phyloP scores from a whole-genome alignment of 164 flowering plant genomes.

The Malania oleifera region DNA sequence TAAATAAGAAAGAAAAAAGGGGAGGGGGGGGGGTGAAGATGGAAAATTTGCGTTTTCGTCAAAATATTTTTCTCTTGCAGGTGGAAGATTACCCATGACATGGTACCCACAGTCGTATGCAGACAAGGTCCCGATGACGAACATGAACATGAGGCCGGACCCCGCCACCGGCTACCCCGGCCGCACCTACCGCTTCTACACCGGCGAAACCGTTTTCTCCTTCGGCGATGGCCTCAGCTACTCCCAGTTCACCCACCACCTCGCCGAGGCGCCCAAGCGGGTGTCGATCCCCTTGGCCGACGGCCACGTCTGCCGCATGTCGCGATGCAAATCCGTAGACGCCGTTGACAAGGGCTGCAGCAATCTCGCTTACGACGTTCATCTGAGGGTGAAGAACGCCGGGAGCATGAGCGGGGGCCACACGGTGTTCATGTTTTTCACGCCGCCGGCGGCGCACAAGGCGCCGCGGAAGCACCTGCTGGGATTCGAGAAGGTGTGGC shows the following conservation, averaged over 20 bases:
- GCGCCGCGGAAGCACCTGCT: conserved; percentile 80
- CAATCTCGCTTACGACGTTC: conserved; percentile 52
- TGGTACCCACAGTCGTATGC: conserved; percentile 91
- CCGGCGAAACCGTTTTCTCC: conserved; percentile 57
- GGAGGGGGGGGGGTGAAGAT: no score
- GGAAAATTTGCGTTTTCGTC: no score
- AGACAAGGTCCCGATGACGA: conserved; percentile 84
- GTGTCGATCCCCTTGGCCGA: conserved; percentile 61
- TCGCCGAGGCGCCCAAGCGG: conserved; percentile 55
- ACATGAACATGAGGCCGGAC: conserved; percentile 96
- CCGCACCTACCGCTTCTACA: conserved; percentile 84
- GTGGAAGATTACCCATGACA: conserved; percentile 94
- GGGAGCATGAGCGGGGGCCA: conserved; percentile 62
- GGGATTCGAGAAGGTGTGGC: conserved; percentile 69
- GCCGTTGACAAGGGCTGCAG: conserved; percentile 38
- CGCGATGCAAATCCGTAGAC: conserved; percentile 58
- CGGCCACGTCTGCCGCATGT: conserved; percentile 53
- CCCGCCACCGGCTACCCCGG: conserved; percentile 85
- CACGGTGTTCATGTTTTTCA: conserved; percentile 64
- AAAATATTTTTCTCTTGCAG: conserved; percentile 39
- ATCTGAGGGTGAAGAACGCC: conserved; percentile 54
- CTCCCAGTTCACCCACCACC: conserved; percentile 46
- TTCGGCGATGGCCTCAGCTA: conserved; percentile 94
- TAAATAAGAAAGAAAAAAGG: no score
- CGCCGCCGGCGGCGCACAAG: conserved; percentile 67